Conservation (phyloP, 495 filamentous ascomycete genomes). For the Aspergillus sclerotioniger region DNA sequence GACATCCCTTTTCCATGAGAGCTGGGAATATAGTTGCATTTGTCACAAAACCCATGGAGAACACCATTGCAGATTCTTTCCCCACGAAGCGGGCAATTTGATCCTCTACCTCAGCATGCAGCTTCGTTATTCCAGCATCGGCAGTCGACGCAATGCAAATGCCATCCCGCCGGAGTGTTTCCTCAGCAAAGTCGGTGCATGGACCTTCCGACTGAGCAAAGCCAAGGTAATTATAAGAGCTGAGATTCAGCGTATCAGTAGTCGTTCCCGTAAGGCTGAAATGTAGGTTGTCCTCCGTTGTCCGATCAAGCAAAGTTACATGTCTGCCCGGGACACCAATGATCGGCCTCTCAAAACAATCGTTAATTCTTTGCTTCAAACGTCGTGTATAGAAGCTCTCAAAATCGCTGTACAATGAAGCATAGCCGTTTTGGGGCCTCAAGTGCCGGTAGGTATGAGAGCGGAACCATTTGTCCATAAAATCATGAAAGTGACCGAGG, state of each 20-base stretch:
- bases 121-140: conserved; percentile 74
- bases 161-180: conserved; percentile 69
- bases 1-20: conserved; percentile 76
- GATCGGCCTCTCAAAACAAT: conserved; percentile 82
- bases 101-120: conserved; percentile 76
- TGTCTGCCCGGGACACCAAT: conserved; percentile 85
- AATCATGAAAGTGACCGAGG: conserved; percentile 83
- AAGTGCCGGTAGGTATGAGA: conserved; percentile 69
- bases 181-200: conserved; percentile 84
- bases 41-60: conserved; percentile 91
- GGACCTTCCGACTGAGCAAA: conserved; percentile 91
- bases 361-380: conserved; percentile 82
- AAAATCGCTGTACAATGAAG: conserved; percentile 86
- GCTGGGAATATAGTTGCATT: conserved; percentile 82
- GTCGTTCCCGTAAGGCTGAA: conserved; percentile 75
- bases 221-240: conserved; percentile 92
- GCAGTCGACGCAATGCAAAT: conserved; percentile 64
- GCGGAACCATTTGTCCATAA: conserved; percentile 81
- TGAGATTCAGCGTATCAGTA: conserved; percentile 87
- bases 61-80: conserved; percentile 81
- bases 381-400: conserved; percentile 91
- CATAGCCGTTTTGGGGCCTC: conserved; percentile 73
- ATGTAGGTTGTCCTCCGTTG: conserved; percentile 70
- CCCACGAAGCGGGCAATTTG: conserved; percentile 81
- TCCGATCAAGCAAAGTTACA: conserved; percentile 78